Base-by-base conservation (phyloP, 805 yeast species). In the Nematodospora valgi region DNA sequence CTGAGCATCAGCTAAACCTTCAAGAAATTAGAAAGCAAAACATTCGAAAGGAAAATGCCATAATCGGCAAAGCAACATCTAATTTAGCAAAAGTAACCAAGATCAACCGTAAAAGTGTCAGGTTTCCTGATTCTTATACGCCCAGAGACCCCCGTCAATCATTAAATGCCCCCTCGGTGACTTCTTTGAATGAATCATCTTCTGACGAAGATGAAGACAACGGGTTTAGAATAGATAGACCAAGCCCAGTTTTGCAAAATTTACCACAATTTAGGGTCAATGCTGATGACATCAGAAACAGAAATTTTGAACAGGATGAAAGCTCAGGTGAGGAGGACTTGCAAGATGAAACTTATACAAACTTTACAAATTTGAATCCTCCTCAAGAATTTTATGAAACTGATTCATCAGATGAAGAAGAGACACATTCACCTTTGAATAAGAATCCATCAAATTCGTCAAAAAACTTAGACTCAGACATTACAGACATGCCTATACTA, bases 201-300 rank as follows among this genome's bases (percentile, higher is more conserved):
- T 9, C 21, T 5, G 43, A 36, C 6, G 38, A 34, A 15, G 43
- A 41, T 12, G 41, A 38, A 4, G 50, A 39, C 9, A 34, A 39
- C 12, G 41, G 40, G 19, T 41, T 41, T 15, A 44, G 40, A 27
- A 19, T 23, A n/a, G 23, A 18, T 30, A 16, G 5, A 19, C 20
- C 12, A 4, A 17, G 4, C 13, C 16, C n/a, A n/a, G n/a, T n/a
- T 4, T 9, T 6, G 4, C 26, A 22, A 19, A 8, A 24, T 18
- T 24, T 32, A 14, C 35, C 35, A 9, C 28, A 24, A 24, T 32
- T 32, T 13, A 24, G 14, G 18, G 23, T 32, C 16, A 24, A 12
- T 18, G 29, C 13, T n/a, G 13, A 9, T 23, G 23, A 29, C 13
- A 27, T 27, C 37, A 29, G 20, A 21, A 17, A 14, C 16, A 21